Evolutionary conservation across 768 basidiomycete genomes (phyloP), one percentile per base, ranked within the genome.

Genomic region (Cystofilobasidium ferigula): DNA sequence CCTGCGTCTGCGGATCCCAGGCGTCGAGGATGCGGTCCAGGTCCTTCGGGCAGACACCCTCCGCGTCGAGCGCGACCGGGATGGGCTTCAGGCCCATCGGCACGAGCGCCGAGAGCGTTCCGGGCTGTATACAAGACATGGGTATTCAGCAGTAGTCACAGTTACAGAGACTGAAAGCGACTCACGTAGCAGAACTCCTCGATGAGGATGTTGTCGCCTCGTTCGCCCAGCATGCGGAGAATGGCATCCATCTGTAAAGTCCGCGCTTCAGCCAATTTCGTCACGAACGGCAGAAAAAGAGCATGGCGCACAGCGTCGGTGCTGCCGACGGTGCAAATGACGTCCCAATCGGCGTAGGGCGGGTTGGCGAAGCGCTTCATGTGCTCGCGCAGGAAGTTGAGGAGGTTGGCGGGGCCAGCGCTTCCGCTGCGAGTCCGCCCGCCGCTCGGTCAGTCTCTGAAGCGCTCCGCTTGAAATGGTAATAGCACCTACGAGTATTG

Each of bases 321-420:
- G 61, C 62, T 67, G 30, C 66, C 56, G 35, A 36, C 51, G 28
- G 57, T 26, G 13, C 53, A 36, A 22, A 66, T 42, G 47, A 66
- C 22, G 38, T 66, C 64, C 64, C 64, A 66, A 30, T 54, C 64
- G n/a, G 38, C 63, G 63, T 64, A 66, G 1, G 64, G 64, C 4
- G 51, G 51, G 30, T 42, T 53, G 24, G 22, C 35, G 35, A 13
- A 34, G 26, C 47, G 43, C 22, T 38, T 34, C 32, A 57, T 43
- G 42, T 62, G 56, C 51, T 62, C 60, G 35, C 62, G 62, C n/a
- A 67, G 32, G 42, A 67, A 67, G 10, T 12, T 30, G 14, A 54
- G 30, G 18, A 54, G 51, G 30, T 32, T 30, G 51, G 51, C 51
- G 2, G 51, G 51, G 3, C 51, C 51, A 28, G 7, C 51, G 51